Evolutionary conservation across 805 yeast species (phyloP).

Genomic region (Yamadazyma endophytica): DNA sequence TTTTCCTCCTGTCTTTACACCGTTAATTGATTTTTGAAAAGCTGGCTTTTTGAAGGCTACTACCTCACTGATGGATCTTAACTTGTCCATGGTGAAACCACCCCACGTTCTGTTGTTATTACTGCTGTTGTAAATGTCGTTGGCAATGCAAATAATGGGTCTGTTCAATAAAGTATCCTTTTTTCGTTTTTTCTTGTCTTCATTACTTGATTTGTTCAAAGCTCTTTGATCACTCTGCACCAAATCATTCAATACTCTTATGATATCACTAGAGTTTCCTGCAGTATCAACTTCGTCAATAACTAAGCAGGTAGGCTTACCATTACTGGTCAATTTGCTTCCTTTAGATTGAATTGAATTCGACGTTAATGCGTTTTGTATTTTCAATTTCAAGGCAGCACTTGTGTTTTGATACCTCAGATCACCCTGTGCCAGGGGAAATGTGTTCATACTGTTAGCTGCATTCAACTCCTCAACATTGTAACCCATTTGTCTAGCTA

Average conservation of each 20-base stretch:
- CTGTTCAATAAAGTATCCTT: conserved; percentile 49
- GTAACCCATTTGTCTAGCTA: conserved; percentile 80
- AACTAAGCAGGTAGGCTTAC: conserved; percentile 71
- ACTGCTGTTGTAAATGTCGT: conserved; percentile 63
- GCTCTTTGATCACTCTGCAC: conserved; percentile 56
- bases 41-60: conserved; percentile 61
- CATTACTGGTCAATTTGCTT: conserved; percentile 4
- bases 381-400: conserved; percentile 30
- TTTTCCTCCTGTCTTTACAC: conserved; percentile 35
- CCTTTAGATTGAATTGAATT: conserved; percentile 61
- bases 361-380: conserved; percentile 53
- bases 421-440: conserved; percentile 18
- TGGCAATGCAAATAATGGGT: conserved; percentile 91
- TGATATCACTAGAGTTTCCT: conserved; percentile 32
- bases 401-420: conserved; percentile 16
- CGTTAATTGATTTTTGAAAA: conserved; percentile 38
- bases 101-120: conserved; percentile 23
- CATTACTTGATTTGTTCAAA: conserved; percentile 15
- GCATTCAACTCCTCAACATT: conserved; percentile 84
- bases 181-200: conserved; percentile 10
- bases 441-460: conserved; percentile 37
- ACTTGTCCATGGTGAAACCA: conserved; percentile 59
- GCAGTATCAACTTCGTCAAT: conserved; percentile 80
- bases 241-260: conserved; percentile 54
- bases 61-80: conserved; percentile 71